phyloP scores from a whole-genome alignment of 2,329 filamentous ascomycete genomes.

The Drechslera avenae region DNA sequence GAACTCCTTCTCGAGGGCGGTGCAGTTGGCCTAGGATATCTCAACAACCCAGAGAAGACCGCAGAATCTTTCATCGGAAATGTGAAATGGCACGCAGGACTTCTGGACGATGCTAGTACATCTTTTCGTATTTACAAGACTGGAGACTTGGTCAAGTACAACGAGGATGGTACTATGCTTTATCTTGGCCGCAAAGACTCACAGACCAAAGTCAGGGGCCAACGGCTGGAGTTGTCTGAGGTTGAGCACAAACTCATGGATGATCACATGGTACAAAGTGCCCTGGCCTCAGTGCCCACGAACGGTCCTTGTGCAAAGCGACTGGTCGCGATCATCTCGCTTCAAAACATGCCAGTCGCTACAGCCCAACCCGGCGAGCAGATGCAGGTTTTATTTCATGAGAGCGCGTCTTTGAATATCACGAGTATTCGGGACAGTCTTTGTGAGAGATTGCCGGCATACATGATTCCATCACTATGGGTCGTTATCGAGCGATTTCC shows the following conservation, averaged over 20 bases:
- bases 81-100: slow-evolving; percentile 28
- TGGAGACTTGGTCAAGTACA: slow-evolving; percentile 46
- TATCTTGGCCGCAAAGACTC: slow-evolving; percentile 42
- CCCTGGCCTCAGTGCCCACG: slow-evolving; percentile 35
- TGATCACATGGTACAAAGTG: slow-evolving; percentile 35
- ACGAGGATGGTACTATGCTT: slow-evolving; percentile 41
- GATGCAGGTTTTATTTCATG: slow-evolving; percentile 28
- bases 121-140: slow-evolving; percentile 41
- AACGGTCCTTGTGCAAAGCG: slow-evolving; percentile 40
- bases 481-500: slow-evolving; percentile 37
- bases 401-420: slow-evolving; percentile 32
- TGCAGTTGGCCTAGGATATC: slow-evolving; percentile 37
- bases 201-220: slow-evolving; percentile 50
- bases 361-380: not conserved
- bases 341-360: slow-evolving; percentile 22
- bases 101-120: not conserved
- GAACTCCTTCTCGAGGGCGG: slow-evolving; percentile 51
- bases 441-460: slow-evolving; percentile 37
- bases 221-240: slow-evolving; percentile 53
- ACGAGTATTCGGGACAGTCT: slow-evolving; percentile 33
- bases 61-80: slow-evolving; percentile 29
- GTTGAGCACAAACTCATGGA: slow-evolving; percentile 52
- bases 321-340: slow-evolving; percentile 37
- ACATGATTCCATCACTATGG: slow-evolving; percentile 45
- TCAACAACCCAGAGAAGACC: slow-evolving; percentile 42